Evolutionary conservation across 2,329 filamentous ascomycete species (phyloP), one percentile per base, ranked within the genome.

Genomic region (Niveomyces coronatus): DNA sequence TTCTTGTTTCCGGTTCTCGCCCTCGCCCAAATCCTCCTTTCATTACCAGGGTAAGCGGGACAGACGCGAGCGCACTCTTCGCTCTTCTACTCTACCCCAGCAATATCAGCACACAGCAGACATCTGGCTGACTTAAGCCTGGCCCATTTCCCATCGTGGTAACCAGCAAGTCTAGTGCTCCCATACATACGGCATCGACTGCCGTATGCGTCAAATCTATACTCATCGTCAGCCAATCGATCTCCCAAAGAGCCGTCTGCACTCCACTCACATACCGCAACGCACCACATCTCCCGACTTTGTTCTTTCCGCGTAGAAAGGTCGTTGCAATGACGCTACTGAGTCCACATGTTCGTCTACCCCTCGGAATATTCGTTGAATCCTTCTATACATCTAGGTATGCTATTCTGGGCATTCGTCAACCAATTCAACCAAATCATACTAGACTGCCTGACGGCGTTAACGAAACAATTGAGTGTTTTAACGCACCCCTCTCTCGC

Each of bases 41-140:
- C n/a, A n/a, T n/a, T n/a, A n/a, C n/a, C n/a, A n/a, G n/a, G n/a
- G 31, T 34, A 34, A 39, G 37, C 31, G 30, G 23, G 27, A 29
- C n/a, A n/a, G n/a, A n/a, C n/a, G n/a, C n/a, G n/a, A n/a, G n/a
- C n/a, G n/a, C n/a, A n/a, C n/a, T n/a, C n/a, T n/a, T n/a, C n/a
- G n/a, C n/a, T 30, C 37, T 16, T 20, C 27, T 14, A 17, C 9
- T n/a, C n/a, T n/a, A n/a, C n/a, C n/a, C n/a, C n/a, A n/a, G n/a
- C 37, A 11, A 11, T 20, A 39, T 39, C 31, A 39, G 37, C 37
- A 35, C n/a, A n/a, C n/a, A n/a, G n/a, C n/a, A n/a, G n/a, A n/a
- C n/a, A n/a, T n/a, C n/a, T 30, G 14, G 37, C 37, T 39, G 37
- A 39, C 37, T 39, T 39, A 39, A 39, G 37, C 37, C 37, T 39